Evolutionary conservation across 306 rosid genomes (phyloP), one percentile per base, ranked within the genome.

Genomic region (Acacia confusa): DNA sequence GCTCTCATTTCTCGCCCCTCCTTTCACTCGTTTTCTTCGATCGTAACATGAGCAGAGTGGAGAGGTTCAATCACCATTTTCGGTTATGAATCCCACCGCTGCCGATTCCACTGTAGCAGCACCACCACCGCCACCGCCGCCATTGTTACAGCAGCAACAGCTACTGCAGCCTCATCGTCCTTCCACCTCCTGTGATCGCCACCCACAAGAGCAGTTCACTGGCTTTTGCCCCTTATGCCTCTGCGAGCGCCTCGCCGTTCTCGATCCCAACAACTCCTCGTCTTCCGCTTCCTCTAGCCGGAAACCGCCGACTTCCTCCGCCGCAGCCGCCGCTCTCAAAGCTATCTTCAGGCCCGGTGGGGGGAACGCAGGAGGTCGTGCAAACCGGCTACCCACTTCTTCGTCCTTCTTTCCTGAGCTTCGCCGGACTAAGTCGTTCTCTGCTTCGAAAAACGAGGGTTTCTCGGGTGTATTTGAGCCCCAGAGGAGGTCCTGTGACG

Each of bases 161-260:
- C 84, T 82, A 15, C 48, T 83, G 7, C 98, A 88, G 63, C 90
- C 94, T 5, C 87, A 95, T 77, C 91, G 95, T 4, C 96, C 92
- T 0, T 92, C 99, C 3, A 89, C 92, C 48, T 92, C 98, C 84
- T 95, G 99, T 43, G 87, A 83, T 68, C 94, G 87, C 19, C 99
- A 95, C 63, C 98, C 99, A 0, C 91, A 92, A 44, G 99, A 95
- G 78, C 82, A 78, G 14, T 95, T 95, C 91, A 93, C 99, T 14
- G 99, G 98, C 43, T 95, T 95, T 82, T 95, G 99, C 89, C 99
- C 99, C 66, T 89, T 89, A 92, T 95, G 99, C 90, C 99, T 95
- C 81, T 95, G 96, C 99, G 99, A 95, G 38, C 96, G 98, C 52
- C 99, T 95, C 43, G 90, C 97, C 53, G 90, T 90, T 20, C 95